Base-by-base conservation (phyloP, 768 basidiomycete species). In the Auricularia sp. region DNA sequence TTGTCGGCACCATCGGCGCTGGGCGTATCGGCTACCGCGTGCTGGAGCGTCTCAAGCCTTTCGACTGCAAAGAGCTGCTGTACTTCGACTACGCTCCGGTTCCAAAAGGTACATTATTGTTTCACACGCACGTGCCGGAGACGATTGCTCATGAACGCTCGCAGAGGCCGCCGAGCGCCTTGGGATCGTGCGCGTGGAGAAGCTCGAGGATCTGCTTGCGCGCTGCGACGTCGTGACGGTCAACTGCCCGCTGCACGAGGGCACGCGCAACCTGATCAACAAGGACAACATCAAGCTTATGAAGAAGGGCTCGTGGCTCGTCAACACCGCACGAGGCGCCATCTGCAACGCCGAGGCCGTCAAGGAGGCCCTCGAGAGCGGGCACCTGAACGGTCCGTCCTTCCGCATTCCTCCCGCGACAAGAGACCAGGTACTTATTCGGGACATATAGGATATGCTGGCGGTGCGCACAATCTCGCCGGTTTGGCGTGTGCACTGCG, bases 261-360 rank as follows among this genome's bases (percentile, higher is more conserved):
- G 56, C 34, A 85, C 92, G 47, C 79, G 95, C 69, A 82, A 83
- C 74, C 89, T 91, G 77, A 89, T 95, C 83, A 96, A 96, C 83
- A 88, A 89, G 74, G 70, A 61, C 66, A 62, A 35, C 34, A 35
- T 78, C 63, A 66, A 66, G 65, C 74, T 74, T 66, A 70, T 78
- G 69, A 77, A 78, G 71, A 71, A 72, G 42, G 93, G 92, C 61
- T 84, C 92, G 16, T 94, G 89, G 89, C 84, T 95, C 70, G 88
- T 96, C 72, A 96, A 96, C 83, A 93, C 92, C 35, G 91, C 92
- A 62, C 90, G 92, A 69, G 94, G 94, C 54, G 94, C 94, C 51
- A 93, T 96, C 71, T 92, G 90, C 73, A 87, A 92, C 76, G 85
- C 85, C 69, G 85, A 92, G 67, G 92, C 85, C 54, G 87, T 95